Conservation (phyloP, 2,329 filamentous ascomycete species). For the Ophiostoma montium region DNA sequence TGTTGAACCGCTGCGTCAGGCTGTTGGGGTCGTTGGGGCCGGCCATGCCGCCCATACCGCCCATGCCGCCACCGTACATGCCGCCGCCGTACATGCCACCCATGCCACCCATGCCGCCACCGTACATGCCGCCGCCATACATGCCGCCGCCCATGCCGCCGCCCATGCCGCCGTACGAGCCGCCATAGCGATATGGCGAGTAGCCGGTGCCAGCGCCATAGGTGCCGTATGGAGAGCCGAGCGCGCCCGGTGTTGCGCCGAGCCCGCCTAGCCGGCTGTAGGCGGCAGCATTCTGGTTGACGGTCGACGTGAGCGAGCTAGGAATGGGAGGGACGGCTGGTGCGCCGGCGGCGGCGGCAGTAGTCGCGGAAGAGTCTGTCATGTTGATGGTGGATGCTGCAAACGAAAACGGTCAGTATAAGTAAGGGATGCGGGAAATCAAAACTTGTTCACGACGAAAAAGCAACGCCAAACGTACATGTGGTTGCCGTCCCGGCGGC, state of each 20-base stretch:
- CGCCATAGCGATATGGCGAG: constrained; percentile 18
- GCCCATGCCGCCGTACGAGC: constrained; percentile 29
- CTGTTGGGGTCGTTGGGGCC: constrained; percentile 84
- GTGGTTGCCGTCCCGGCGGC: constrained; percentile 26
- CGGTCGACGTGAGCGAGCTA: constrained; percentile 59
- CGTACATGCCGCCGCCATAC: constrained; percentile 30
- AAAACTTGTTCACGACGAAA: neutral
- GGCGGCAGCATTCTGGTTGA: constrained; percentile 76
- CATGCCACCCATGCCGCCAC: constrained; percentile 27
- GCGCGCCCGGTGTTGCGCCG: constrained; percentile 9
- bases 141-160: constrained; percentile 29
- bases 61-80: constrained; percentile 25
- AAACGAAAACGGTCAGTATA: too few species aligned
- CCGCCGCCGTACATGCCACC: constrained; percentile 15
- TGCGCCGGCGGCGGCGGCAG: constrained; percentile 28
- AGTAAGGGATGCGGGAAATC: neutral
- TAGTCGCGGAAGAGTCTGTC: constrained; percentile 28
- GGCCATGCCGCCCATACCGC: constrained; percentile 26
- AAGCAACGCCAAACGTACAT: neutral
- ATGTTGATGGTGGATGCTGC: constrained; percentile 19
- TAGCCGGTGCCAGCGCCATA: neutral
- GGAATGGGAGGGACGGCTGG: constrained; percentile 74
- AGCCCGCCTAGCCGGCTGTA: constrained; percentile 43
- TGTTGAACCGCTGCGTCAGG: constrained; percentile 86
- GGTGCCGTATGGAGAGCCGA: neutral